Conservation (phyloP, 768 basidiomycete species). For the Trametes meyenii region DNA sequence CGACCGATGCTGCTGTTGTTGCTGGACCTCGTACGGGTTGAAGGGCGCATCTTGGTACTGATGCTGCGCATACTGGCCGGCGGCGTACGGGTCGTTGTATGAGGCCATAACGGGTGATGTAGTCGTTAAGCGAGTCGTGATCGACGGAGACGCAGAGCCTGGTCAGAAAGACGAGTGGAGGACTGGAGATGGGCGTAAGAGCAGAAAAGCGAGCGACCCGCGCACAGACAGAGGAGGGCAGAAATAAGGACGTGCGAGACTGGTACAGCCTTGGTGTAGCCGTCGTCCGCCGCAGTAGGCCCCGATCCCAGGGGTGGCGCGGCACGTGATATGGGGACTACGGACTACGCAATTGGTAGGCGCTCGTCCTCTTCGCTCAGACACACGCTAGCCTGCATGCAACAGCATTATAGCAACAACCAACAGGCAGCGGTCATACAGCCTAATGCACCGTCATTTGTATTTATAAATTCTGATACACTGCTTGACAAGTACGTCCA, state of each 20-base stretch:
- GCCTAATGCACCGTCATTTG: too few species aligned
- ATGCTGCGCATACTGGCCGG: conserved; percentile 30
- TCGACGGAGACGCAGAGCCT: not conserved
- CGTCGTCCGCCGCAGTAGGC: conserved; percentile 19
- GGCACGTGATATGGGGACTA: not conserved
- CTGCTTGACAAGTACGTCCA: too few species aligned
- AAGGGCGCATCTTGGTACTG: conserved; percentile 36
- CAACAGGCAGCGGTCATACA: too few species aligned
- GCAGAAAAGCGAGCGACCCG: conserved; percentile 20
- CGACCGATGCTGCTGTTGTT: conserved; percentile 40
- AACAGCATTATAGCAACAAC: too few species aligned
- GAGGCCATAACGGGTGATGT: conserved; percentile 35
- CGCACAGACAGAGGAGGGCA: conserved; percentile 13
- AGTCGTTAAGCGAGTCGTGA: conserved; percentile 10
- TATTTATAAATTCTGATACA: too few species aligned
- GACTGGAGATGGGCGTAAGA: not conserved
- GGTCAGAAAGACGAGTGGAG: not conserved
- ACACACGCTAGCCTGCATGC: too few species aligned
- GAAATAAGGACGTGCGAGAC: conserved; percentile 11
- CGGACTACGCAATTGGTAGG: not conserved
- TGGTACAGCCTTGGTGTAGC: conserved; percentile 22
- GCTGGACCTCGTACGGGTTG: conserved; percentile 52
- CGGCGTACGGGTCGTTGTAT: conserved; percentile 57
- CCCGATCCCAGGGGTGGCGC: not conserved
- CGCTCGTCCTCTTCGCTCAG: too few species aligned